These are phyloP conservation scores for Amphirosellinia nigrospora DNA, from an alignment of 495 filamentous ascomycete species.

Conservation along the genomic window DNA sequence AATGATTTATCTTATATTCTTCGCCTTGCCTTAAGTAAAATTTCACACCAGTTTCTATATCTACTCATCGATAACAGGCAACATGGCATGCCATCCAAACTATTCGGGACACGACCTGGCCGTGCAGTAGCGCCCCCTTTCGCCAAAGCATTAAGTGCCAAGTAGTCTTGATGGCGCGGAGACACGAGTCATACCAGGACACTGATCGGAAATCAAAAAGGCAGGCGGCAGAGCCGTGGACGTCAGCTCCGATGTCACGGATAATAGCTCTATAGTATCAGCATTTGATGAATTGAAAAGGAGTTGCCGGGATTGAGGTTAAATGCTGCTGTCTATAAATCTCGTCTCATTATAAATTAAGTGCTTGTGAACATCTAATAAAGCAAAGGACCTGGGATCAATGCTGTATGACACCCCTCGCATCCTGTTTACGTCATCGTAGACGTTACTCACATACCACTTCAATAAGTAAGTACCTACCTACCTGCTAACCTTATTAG, in stretches of 20 bases:
- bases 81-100: conserved; percentile 33
- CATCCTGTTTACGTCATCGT: background rate
- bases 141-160: conserved; percentile 70
- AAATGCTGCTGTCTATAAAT: conserved; percentile 83
- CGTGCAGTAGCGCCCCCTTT: conserved; percentile 67
- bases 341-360: background rate
- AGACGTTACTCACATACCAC: background rate
- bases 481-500: background rate
- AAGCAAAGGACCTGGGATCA: no score
- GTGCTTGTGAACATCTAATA: no score
- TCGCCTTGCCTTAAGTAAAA: background rate
- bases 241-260: conserved; percentile 72
- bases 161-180: conserved; percentile 73
- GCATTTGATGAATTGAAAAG: conserved; percentile 68
- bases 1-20: conserved; percentile 74
- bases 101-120: conserved; percentile 65
- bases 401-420: background rate
- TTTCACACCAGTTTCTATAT: background rate
- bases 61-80: background rate
- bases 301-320: conserved; percentile 55
- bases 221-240: conserved; percentile 73
- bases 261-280: conserved; percentile 59
- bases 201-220: conserved; percentile 69
- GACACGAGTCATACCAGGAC: conserved; percentile 63
- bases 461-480: background rate